Base-by-base conservation (phyloP, 2,329 filamentous ascomycete species). In the Fusarium liriodendri region DNA sequence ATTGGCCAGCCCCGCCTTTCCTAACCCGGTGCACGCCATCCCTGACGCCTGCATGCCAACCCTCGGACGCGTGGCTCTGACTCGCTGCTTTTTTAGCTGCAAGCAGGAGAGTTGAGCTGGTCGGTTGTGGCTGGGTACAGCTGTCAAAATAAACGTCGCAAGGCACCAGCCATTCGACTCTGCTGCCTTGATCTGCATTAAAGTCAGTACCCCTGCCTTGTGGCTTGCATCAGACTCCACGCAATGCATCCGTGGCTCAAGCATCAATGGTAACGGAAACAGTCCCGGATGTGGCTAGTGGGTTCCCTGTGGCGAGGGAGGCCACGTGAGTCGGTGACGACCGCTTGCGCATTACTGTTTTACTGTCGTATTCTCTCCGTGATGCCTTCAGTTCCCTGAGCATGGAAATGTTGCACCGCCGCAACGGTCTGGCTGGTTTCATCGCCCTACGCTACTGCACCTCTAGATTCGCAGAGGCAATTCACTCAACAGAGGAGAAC, bases 11-110 rank as follows among this genome's bases (percentile, higher is more conserved):
- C 71, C 68, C 69, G 60, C 66, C 54, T 62, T 38, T 52, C 22
- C 54, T 35, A 35, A 37, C 54, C 54, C 40, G 20, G 71, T 60
- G 40, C 40, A 32, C 25, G 58, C 40, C 59, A 73, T 73, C 71
- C 71, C 70, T 73, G 71, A 71, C 52, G 71, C 60, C 71, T 73
- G 71, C 71, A 73, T 74, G 71, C 73, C 71, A 74, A 37, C 61
- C 68, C 27, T 54, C 50, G 50, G 50, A 70, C 42, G 70, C 62
- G 59, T 73, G 70, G 70, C 70, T 70, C 67, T 73, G 71, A 73
- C 70, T 73, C 70, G 71, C 63, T 47, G 57, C 45, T 68, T 57
- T 37, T 58, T 35, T 14, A n/a, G 71, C 63, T 47, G 57, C 45
- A 55, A 54, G 33, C 45, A 52, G 52, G 57, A 27, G 25, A 13